Conservation (phyloP, 2,329 filamentous ascomycete species). For the Herpotrichia juniperi region DNA sequence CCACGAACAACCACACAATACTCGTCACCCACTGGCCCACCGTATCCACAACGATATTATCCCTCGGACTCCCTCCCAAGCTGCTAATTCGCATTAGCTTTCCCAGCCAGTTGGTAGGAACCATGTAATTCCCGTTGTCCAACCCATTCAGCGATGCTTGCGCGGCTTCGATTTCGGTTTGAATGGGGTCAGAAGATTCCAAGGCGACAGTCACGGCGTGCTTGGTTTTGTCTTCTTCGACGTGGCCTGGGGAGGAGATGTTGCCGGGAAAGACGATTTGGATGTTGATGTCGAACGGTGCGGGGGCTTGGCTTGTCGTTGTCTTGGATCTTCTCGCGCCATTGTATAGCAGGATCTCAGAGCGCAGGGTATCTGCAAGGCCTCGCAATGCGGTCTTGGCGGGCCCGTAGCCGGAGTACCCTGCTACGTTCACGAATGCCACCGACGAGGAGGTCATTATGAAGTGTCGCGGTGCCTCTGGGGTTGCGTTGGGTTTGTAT, state of each 20-base stretch:
- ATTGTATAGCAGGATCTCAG: conserved; percentile 87
- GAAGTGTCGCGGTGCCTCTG: conserved; percentile 69
- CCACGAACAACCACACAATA: conserved; percentile 62
- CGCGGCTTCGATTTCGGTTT: conserved; percentile 81
- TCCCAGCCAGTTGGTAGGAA: conserved; percentile 77
- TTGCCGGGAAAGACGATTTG: conserved; percentile 85
- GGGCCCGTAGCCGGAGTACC: conserved; percentile 84
- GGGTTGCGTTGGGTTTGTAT: conserved; percentile 36
- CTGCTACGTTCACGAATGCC: conserved; percentile 77
- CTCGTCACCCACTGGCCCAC: conserved; percentile 60
- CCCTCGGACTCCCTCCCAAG: conserved; percentile 59
- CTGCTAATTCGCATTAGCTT: conserved; percentile 69
- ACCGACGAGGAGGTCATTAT: conserved; percentile 83
- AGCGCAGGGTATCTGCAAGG: conserved; percentile 80
- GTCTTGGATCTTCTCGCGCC: conserved; percentile 54
- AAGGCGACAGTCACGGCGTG: conserved; percentile 78
- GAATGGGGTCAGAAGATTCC: conserved; percentile 81
- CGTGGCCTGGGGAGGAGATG: conserved; percentile 77
- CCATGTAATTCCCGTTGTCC: conserved; percentile 79
- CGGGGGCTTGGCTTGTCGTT: conserved; percentile 42
- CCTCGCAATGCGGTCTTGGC: conserved; percentile 84
- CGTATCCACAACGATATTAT: conserved; percentile 61
- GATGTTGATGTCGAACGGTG: conserved; percentile 73
- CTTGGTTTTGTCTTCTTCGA: conserved; percentile 78
- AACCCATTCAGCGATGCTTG: conserved; percentile 71